Base-by-base conservation (phyloP, 2,329 filamentous ascomycete species). In the Colletotrichum gigasporum region DNA sequence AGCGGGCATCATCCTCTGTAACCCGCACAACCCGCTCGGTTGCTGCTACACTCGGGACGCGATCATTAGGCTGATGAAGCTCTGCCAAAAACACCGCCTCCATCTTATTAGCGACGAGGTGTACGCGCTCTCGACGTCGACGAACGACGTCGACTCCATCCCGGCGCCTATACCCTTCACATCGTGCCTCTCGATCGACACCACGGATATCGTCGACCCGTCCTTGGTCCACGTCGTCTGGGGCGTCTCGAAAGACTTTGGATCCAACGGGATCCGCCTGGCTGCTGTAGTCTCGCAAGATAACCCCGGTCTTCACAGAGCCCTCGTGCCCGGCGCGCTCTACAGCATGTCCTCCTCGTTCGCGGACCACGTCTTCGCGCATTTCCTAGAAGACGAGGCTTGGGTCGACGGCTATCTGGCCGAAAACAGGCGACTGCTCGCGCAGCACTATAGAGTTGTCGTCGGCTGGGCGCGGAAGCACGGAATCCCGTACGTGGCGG, bases 51-150 rank as follows among this genome's bases (percentile, higher is more conserved):
- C n/a, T n/a, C n/a, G n/a, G n/a, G n/a, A n/a, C n/a, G n/a, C n/a
- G n/a, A 24, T 24, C 39, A 24, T 16, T 42, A 7, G 44, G 7
- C 22, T 28, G 1, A 47, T 47, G 44, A 47, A 24, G 12, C 24
- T 30, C 16, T 47, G 22, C 10, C 22, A 47, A n/a, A 47, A 30
- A n/a, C 71, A 82, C 62, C 67, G 72, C 6, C 71, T 84, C 26
- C 80, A 83, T 63, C 68, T 83, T 30, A 76, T 83, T 64, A 78
- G 75, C 57, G 81, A 84, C 66, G 82, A 84, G 65, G 79, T 84
- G 37, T 83, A 83, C 66, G 81, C 80, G 3, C 67, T 79, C 14
- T 81, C 80, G 0, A 70, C 78, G 0, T 83, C 74, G 68, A 80
- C 60, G 66, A 0, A 81, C 81, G 59, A 74, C 72, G 9, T 80